Evolutionary conservation across 495 filamentous ascomycete species (phyloP).

Genomic region (Lophiotrema nucula): DNA sequence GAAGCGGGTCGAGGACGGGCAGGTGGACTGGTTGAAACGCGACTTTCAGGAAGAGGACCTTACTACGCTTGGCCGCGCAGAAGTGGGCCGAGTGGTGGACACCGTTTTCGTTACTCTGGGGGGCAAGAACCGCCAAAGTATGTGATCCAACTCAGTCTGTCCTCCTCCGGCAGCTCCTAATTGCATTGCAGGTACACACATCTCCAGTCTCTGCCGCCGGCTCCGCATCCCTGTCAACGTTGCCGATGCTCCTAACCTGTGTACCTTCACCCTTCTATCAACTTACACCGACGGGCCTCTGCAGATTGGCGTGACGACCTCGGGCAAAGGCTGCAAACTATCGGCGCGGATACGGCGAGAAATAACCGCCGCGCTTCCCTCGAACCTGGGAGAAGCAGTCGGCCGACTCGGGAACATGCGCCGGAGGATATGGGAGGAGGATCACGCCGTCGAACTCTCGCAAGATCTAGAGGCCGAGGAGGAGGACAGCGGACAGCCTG

Average conservation of each 20-base stretch:
- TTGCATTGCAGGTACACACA: conserved; percentile 56
- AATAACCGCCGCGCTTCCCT: conserved; percentile 74
- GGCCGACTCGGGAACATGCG: conserved; percentile 74
- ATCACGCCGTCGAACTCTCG: conserved; percentile 53
- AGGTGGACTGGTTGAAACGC: conserved; percentile 69
- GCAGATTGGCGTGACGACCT: conserved; percentile 94
- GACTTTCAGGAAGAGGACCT: conserved; percentile 74
- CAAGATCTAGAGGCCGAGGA: conserved; percentile 62
- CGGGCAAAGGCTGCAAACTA: conserved; percentile 91
- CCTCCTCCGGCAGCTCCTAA: no score
- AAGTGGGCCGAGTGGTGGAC: conserved; percentile 79
- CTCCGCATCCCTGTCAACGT: conserved; percentile 92
- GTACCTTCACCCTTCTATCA: conserved; percentile 85
- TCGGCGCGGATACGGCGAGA: conserved; percentile 87
- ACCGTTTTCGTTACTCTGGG: conserved; percentile 83
- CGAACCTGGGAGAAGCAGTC: conserved; percentile 79
- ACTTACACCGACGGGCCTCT: conserved; percentile 87
- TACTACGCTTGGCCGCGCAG: conserved; percentile 70
- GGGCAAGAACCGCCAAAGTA: conserved; percentile 54
- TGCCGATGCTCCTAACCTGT: conserved; percentile 81
- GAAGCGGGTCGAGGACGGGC: conserved; percentile 68
- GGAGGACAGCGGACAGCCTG: conserved; percentile 85
- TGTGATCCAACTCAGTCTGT: no score
- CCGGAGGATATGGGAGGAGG: conserved; percentile 75
- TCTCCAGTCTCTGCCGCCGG: conserved; percentile 72